phyloP scores from a whole-genome alignment of 1,284 basidiomycete genomes.

The Leccinum solheimii region DNA sequence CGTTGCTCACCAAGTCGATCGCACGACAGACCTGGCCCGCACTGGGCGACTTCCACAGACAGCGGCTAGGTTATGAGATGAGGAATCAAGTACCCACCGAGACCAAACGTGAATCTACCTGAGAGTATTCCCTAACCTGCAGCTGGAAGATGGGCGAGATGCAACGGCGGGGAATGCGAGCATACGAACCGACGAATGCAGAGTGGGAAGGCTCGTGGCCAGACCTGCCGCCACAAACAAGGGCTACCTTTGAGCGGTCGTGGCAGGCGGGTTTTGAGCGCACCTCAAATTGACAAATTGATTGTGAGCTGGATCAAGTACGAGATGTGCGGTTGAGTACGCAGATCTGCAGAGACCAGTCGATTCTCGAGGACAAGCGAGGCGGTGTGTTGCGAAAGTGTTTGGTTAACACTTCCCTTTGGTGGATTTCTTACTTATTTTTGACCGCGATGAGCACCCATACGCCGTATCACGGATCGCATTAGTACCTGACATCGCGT shows the following conservation, averaged over 20 bases:
- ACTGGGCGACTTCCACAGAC: conserved; percentile 89
- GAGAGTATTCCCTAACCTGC: conserved; percentile 77
- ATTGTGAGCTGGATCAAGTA: too few species aligned
- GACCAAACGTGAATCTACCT: conserved; percentile 40
- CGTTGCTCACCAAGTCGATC: conserved; percentile 76
- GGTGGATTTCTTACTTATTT: too few species aligned
- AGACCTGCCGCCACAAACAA: conserved; percentile 88
- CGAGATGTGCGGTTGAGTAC: too few species aligned
- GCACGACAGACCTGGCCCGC: conserved; percentile 78
- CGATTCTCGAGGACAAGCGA: too few species aligned
- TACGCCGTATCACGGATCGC: not conserved
- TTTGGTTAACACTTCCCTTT: too few species aligned
- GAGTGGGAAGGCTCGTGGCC: conserved; percentile 91
- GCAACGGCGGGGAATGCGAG: not conserved
- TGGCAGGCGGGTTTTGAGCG: conserved; percentile 35
- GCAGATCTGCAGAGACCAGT: too few species aligned
- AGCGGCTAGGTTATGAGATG: conserved; percentile 52
- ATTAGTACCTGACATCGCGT: not conserved
- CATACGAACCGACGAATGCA: conserved; percentile 68
- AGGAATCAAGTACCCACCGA: not conserved
- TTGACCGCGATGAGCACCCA: too few species aligned
- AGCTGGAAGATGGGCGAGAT: not conserved
- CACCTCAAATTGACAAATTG: too few species aligned
- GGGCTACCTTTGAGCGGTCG: conserved; percentile 69
- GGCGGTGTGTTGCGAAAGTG: too few species aligned